Conservation (phyloP, 2,329 filamentous ascomycete genomes). For the Penicillium italicum region DNA sequence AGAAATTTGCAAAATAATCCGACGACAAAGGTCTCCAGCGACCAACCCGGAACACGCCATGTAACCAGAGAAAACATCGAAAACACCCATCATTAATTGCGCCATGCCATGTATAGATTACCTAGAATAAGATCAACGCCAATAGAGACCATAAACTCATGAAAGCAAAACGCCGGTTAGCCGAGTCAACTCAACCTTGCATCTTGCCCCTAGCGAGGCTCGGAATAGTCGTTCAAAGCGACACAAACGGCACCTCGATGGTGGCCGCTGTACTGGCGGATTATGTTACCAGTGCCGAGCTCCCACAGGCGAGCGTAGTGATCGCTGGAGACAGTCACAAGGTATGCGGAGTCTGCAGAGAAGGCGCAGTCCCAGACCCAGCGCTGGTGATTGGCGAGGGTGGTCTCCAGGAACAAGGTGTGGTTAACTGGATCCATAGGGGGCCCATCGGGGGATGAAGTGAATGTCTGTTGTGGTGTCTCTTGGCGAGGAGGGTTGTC, state of each 20-base stretch:
- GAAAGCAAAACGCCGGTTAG: background rate
- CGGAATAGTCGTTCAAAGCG: constrained; percentile 77
- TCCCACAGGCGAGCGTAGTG: constrained; percentile 94
- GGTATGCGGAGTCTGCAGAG: constrained; percentile 85
- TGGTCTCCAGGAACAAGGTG: constrained; percentile 76
- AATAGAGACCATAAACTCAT: background rate
- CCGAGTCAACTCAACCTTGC: background rate
- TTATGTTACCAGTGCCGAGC: constrained; percentile 78
- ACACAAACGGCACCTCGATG: constrained; percentile 90
- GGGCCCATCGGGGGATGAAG: constrained; percentile 37
- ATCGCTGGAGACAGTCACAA: constrained; percentile 89
- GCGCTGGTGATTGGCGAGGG: constrained; percentile 82
- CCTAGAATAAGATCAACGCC: constrained; percentile 4
- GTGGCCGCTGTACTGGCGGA: constrained; percentile 92
- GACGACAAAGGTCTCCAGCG: background rate
- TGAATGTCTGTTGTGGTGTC: constrained; percentile 33
- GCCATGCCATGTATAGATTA: constrained; percentile 12
- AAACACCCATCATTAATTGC: background rate
- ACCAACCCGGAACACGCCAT: background rate
- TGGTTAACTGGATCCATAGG: constrained; percentile 45
- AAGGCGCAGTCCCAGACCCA: constrained; percentile 99
- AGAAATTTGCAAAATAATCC: background rate
- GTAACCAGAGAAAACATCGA: background rate
- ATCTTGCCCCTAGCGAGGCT: constrained; percentile 34
- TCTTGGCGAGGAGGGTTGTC: constrained; percentile 26